Base-by-base conservation (phyloP, 192 early-diverging fungal species). In the Spizellomyces sp. region DNA sequence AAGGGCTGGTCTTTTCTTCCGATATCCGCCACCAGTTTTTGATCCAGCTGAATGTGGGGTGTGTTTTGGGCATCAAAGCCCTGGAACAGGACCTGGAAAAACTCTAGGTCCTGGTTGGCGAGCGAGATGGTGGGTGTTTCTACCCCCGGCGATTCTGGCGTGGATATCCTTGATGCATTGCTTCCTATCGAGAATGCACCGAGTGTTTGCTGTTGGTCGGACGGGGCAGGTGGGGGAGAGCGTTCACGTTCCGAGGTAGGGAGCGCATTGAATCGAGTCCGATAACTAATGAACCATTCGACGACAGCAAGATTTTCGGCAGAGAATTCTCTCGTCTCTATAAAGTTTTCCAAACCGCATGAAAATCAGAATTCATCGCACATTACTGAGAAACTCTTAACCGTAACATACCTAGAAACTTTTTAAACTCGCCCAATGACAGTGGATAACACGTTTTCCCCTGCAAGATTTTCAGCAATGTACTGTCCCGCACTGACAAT, bases 191-290 rank as follows among this genome's bases (percentile, higher is more conserved):
- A 6, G 54, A 56, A 7, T 4, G n/a, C n/a, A 56, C 4, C n/a
- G n/a, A 56, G n/a, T 7, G 22, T n/a, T 19, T 7, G 5, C 7
- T 22, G 22, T 36, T 36, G 54, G 7, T 62, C 60, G 36, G 36
- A 62, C 15, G n/a, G 5, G 60, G 60, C n/a, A n/a, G 60, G 60
- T 19, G 60, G 60, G 17, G 60, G 60, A 15, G 60, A 62, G 60
- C 17, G 60, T 19, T 15, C 21, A 5, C 41, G n/a, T 19, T 62
- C 60, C 21, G 60, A 15, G 17, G 17, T 15, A 6, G 60, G 60
- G n/a, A 62, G 36, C 15, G n/a, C 17, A 36, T 27, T 27, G 60
- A 62, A 62, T n/a, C 60, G 60, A 6, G 3, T 62, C 6, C 60
- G n/a, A 36, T 62, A 62, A 42, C 19, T 15, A 22, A 27, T 15